These are phyloP conservation scores for Penicillium daleae DNA, from an alignment of 495 filamentous ascomycete genomes.

Conservation along the genomic window DNA sequence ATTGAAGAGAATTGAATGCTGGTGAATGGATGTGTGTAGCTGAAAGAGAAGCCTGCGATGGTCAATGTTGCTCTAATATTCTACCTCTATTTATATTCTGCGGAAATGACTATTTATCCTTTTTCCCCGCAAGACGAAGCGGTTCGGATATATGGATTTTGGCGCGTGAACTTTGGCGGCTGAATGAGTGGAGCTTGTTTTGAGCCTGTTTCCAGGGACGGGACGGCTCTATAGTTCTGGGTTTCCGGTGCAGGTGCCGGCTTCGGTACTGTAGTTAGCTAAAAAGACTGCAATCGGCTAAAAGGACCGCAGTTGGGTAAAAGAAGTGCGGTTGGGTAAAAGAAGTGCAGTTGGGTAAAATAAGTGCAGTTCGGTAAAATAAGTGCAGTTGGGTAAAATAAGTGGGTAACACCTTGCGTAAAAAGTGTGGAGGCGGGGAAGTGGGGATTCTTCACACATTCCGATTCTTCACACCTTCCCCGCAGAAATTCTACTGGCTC, in stretches of 20 bases:
- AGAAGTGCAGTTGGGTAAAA: slow-evolving; percentile 7
- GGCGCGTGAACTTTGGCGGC: slow-evolving; percentile 10
- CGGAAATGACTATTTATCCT: slow-evolving; percentile 18
- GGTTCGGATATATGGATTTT: slow-evolving; percentile 13
- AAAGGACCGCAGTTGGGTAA: slow-evolving; percentile 15
- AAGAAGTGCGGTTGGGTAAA: slow-evolving; percentile 10
- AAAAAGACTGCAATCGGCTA: slow-evolving; percentile 12
- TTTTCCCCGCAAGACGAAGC: slow-evolving; percentile 15
- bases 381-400: slow-evolving; percentile 6
- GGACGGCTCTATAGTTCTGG: not conserved
- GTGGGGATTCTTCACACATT: slow-evolving; percentile 20
- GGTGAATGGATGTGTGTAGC: slow-evolving; percentile 13
- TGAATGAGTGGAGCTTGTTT: slow-evolving; percentile 5
- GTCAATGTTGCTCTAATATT: slow-evolving; percentile 11
- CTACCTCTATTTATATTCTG: slow-evolving; percentile 17
- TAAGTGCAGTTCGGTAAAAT: slow-evolving; percentile 1
- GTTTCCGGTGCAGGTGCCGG: slow-evolving; percentile 4
- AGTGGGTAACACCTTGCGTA: not conserved
- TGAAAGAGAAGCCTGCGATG: slow-evolving; percentile 12
- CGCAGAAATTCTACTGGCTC: slow-evolving; percentile 12
- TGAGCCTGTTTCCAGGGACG: slow-evolving; percentile 7
- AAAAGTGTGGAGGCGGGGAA: slow-evolving; percentile 17
- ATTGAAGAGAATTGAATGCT: slow-evolving; percentile 16
- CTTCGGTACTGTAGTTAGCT: slow-evolving; percentile 11
- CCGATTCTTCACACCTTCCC: slow-evolving; percentile 22